Percentiles rank a stretch among this genome's conserved stretches.
Conservation (phyloP, 1,139 yeast species). For the Williopsis jadinii region DNA sequence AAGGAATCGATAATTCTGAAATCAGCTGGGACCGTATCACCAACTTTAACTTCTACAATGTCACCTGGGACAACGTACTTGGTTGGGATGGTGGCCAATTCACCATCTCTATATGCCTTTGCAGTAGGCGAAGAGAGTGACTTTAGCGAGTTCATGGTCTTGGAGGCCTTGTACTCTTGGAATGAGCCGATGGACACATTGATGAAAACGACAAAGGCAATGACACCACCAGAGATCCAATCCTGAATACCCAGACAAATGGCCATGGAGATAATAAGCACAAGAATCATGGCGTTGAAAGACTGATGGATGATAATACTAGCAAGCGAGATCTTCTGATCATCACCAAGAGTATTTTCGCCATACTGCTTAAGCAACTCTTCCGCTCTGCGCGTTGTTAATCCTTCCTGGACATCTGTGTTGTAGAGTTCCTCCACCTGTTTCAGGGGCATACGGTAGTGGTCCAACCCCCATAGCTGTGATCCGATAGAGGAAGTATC, state of each 20-base stretch:
- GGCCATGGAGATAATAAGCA: conserved; percentile 64
- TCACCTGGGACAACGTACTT: conserved; percentile 78
- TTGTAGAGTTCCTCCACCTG: conserved; percentile 32
- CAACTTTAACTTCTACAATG: conserved; percentile 55
- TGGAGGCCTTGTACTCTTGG: conserved; percentile 70
- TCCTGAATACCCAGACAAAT: conserved; percentile 71
- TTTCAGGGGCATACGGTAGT: conserved; percentile 22
- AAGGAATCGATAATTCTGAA: conserved; percentile 51
- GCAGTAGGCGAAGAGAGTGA: conserved; percentile 71
- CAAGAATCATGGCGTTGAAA: conserved; percentile 77
- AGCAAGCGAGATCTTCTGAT: conserved; percentile 46
- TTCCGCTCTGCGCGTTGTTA: conserved; percentile 25
- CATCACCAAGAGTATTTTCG: conserved; percentile 56
- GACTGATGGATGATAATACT: conserved; percentile 62
- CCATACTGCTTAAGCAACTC: conserved; percentile 38
- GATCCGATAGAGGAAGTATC: conserved; percentile 2
- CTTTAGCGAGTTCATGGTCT: conserved; percentile 72
- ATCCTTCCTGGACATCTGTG: conserved; percentile 42
- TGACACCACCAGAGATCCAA: conserved; percentile 83
- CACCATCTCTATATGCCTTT: conserved; percentile 57
- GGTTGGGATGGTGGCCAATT: conserved; percentile 52
- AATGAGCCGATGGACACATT: conserved; percentile 65
- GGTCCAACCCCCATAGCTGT: conserved; percentile 14
- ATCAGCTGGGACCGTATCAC: conserved; percentile 80
- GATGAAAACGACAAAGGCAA: conserved; percentile 59